Percentiles rank a stretch among this genome's conserved stretches.
Evolutionary conservation across 2,329 filamentous ascomycete species (phyloP).

Genomic region (Microsporum canis): DNA sequence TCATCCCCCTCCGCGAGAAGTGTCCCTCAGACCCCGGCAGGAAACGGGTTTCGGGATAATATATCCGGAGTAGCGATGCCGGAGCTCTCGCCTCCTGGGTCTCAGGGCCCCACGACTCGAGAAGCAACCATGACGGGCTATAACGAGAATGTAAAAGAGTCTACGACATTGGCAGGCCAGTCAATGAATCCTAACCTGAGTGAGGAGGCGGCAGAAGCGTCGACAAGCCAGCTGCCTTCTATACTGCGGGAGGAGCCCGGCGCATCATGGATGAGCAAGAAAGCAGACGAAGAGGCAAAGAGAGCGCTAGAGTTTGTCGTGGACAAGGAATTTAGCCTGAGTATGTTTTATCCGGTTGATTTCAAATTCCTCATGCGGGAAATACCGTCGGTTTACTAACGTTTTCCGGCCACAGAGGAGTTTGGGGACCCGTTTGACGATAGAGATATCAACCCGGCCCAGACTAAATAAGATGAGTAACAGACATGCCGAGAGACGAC

Average conservation of each 20-base stretch:
- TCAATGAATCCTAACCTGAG: constrained; percentile 6
- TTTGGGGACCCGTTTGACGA: constrained; percentile 39
- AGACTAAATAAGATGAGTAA: background rate
- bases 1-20: constrained; percentile 29
- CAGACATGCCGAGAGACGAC: background rate
- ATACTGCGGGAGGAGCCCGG: constrained; percentile 32
- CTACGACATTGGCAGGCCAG: constrained; percentile 4
- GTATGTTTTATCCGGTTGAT: constrained; percentile 23
- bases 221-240: background rate
- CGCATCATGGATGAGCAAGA: constrained; percentile 45
- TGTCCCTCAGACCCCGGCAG: constrained; percentile 36
- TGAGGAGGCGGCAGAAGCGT: constrained; percentile 1
- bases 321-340: constrained; percentile 42
- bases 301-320: constrained; percentile 40
- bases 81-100: constrained; percentile 47
- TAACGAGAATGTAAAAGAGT: background rate
- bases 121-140: constrained; percentile 14
- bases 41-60: constrained; percentile 15
- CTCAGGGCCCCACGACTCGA: constrained; percentile 29
- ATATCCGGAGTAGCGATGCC: constrained; percentile 22
- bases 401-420: constrained; percentile 24
- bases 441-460: constrained; percentile 23
- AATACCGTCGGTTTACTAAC: background rate
- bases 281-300: constrained; percentile 45
- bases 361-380: no score